Evolutionary conservation across 805 yeast species (phyloP).

Genomic region (Candida xiaguanensis): DNA sequence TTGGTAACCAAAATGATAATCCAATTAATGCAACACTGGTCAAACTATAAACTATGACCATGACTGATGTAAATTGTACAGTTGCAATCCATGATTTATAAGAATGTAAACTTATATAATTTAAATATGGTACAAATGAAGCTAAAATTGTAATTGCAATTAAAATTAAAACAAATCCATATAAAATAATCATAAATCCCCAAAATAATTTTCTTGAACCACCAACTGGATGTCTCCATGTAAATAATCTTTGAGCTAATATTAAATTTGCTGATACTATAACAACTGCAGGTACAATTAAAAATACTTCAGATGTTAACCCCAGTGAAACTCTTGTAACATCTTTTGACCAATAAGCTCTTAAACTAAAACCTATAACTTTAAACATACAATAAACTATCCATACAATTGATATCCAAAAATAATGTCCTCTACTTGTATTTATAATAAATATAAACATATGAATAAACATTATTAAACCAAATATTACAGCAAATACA

Average conservation of each 20-base stretch:
- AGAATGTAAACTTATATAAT: constrained; percentile 41
- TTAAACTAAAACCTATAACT: constrained; percentile 54
- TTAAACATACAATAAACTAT: constrained; percentile 48
- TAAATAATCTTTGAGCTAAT: constrained; percentile 67
- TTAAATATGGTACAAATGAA: constrained; percentile 58
- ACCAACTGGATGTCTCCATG: constrained; percentile 72
- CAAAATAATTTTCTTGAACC: constrained; percentile 53
- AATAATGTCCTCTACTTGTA: constrained; percentile 53
- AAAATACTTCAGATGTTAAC: constrained; percentile 52
- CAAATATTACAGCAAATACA: constrained; percentile 51
- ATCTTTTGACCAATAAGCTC: constrained; percentile 57
- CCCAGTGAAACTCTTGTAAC: constrained; percentile 45
- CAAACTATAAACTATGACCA: constrained; percentile 44
- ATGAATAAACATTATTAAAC: constrained; percentile 44
- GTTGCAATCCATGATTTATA: constrained; percentile 20
- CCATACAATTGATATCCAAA: constrained; percentile 51
- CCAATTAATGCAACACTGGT: constrained; percentile 48
- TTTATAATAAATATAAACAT: constrained; percentile 47
- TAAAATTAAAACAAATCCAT: constrained; percentile 50
- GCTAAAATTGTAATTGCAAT: constrained; percentile 63
- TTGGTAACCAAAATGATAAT: constrained; percentile 54
- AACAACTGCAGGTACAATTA: constrained; percentile 52
- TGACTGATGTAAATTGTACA: constrained; percentile 27
- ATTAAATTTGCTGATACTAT: constrained; percentile 57
- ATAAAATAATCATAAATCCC: constrained; percentile 45